Base-by-base conservation (phyloP, 495 filamentous ascomycete species). In the Trichoderma reesei region DNA sequence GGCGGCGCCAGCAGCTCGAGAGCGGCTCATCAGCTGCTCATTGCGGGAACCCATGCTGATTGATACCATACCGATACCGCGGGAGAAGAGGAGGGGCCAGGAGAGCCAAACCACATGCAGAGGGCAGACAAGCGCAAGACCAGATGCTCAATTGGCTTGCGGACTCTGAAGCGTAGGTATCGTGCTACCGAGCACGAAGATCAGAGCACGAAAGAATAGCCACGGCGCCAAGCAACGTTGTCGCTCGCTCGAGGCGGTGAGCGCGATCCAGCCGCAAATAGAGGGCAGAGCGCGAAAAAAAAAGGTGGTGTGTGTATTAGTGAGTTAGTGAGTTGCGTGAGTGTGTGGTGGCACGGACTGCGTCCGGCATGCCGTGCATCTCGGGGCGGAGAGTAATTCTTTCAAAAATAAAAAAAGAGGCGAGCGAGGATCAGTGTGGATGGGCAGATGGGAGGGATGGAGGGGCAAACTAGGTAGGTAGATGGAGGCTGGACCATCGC, bases 331-430 rank as follows among this genome's bases (percentile, higher is more conserved):
- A 26, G 26, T 26, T 26, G 26, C 26, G 26, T 26, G 26, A 20
- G 34, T 10, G 51, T 56, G 51, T 20, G 33, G 51, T 56, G 51
- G 51, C 51, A 56, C 51, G 51, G 51, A 56, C 51, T 56, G 9
- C 16, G 51, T 56, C 51, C 51, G 51, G 51, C 51, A 56, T 56
- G 51, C 51, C 31, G 51, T 56, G 51, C 51, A 56, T 56, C 51
- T 56, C 26, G 51, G 26, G 9, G 51, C 38, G 38, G 38, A 39
- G 51, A n/a, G 26, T 26, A 26, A 26, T 26, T 26, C 26, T n/a
- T n/a, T n/a, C n/a, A n/a, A n/a, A n/a, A n/a, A n/a, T n/a, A n/a
- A 54, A 9, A 31, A 20, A 9, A 31, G 3, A 54, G 14, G 10
- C 10, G 46, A 51, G 18, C 8, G 18, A 54, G 46, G 5, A 18